Evolutionary conservation across 345 rosid genomes (phyloP), one percentile per base, ranked within the genome.

Genomic region (Citrus hindsii): DNA sequence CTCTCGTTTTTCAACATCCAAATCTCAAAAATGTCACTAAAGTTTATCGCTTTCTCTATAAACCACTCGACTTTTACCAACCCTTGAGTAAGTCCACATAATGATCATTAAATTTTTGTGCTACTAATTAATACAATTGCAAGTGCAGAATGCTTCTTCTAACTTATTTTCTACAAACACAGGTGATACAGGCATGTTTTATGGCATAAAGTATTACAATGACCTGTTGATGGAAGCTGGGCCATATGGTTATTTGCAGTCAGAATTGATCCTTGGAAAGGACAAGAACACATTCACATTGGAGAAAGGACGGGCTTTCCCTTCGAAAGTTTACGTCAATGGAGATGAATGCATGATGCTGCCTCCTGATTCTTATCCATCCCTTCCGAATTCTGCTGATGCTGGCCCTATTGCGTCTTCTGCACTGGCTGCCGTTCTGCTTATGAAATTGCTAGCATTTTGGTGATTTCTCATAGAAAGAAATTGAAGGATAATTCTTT

Each of bases 1-100:
- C 90, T 12, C 93, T 89, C 0, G 92, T 87, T 59, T 83, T 83
- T 37, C 90, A 89, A 85, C 92, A 89, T 65, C 92, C 89, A 4
- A 89, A 87, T 81, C 88, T 87, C 78, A 86, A 89, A 78, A 80
- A 84, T 46, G 84, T 89, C 71, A 87, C 92, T 35, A 86, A 82
- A 82, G 88, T 89, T 63, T 89, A 86, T 82, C 88, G 90, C 72
- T 89, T 89, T 66, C 86, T 83, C 51, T 87, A 87, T 87, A 87
- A 87, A 85, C 87, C 92, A 63, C 67, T 89, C 5, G 72, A 82
- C 56, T 84, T 88, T 53, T 89, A 87, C 7, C 82, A 81, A 79
- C 75, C 89, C 30, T 79, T 87, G 74, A 89, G 92, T 89, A 65
- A 80, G 90, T 83, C 65, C 30, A 3, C 28, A 35, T 2, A 40